Evolutionary conservation across 306 rosid genomes (phyloP).

Genomic region (Acmispon strigosus): DNA sequence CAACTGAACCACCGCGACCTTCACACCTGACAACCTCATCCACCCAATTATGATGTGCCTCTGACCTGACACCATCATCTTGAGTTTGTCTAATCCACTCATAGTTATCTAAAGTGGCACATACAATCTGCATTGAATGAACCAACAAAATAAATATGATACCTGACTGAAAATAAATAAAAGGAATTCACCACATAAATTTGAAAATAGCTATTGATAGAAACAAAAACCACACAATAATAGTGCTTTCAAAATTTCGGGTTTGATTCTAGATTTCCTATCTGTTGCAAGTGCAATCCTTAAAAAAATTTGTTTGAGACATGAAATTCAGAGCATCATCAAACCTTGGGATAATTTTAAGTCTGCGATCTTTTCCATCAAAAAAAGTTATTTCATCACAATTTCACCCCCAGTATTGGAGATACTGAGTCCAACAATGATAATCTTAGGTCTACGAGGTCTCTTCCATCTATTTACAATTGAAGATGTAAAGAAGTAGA

Average conservation of each 20-base stretch:
- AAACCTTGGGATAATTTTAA: not conserved
- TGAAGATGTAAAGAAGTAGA: not conserved
- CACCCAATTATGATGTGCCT: constrained; percentile 88
- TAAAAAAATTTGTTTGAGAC: not conserved
- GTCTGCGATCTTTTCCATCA: not conserved
- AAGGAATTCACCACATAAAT: not conserved
- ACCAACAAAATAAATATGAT: constrained; percentile 8
- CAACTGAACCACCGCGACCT: constrained; percentile 50
- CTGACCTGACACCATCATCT: constrained; percentile 38
- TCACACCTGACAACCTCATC: constrained; percentile 86
- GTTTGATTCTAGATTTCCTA: not conserved
- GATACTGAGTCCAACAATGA: not conserved
- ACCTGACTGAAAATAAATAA: not conserved
- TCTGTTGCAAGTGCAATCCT: not conserved
- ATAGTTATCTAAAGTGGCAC: constrained; percentile 63
- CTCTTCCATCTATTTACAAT: not conserved
- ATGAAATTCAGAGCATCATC: not conserved
- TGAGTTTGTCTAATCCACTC: constrained; percentile 42
- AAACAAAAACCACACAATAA: not conserved
- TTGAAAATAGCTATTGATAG: not conserved
- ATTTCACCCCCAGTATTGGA: not conserved
- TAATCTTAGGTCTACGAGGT: not conserved
- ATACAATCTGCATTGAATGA: constrained; percentile 56
- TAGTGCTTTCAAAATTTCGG: not conserved
- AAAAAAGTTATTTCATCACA: not conserved